A percentile compares a stretch with the other conserved stretches of the same genome.
Evolutionary conservation across 1,139 yeast genomes (phyloP).

Genomic region (Hansenula sp.): DNA sequence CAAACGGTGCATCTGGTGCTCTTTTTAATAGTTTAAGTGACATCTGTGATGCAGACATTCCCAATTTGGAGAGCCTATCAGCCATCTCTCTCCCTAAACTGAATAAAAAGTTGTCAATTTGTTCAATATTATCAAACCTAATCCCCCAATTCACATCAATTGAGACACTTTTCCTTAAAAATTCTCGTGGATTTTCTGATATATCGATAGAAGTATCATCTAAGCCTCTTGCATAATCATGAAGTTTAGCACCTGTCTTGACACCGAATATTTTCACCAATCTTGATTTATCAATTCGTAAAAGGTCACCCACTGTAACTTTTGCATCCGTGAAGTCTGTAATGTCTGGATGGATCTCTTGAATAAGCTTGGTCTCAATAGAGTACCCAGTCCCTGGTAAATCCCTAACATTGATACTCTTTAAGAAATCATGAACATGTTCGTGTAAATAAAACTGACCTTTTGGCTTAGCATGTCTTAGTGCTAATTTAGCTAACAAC

Average conservation of each 20-base stretch:
- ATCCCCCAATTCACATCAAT: slow-evolving; percentile 94
- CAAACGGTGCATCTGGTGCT: slow-evolving; percentile 61
- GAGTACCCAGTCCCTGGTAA: slow-evolving; percentile 87
- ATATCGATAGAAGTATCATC: slow-evolving; percentile 57
- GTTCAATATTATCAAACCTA: slow-evolving; percentile 55
- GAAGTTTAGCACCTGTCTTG: slow-evolving; percentile 65
- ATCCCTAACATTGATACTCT: slow-evolving; percentile 42
- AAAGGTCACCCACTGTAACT: slow-evolving; percentile 30
- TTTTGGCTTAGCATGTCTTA: slow-evolving; percentile 75
- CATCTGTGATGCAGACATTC: slow-evolving; percentile 52
- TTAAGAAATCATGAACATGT: slow-evolving; percentile 35
- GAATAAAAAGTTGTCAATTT: slow-evolving; percentile 61
- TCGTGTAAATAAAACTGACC: slow-evolving; percentile 44
- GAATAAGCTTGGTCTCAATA: slow-evolving; percentile 40
- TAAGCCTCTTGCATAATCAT: slow-evolving; percentile 57
- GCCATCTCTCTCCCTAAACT: slow-evolving; percentile 59
- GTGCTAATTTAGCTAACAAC: slow-evolving; percentile 73
- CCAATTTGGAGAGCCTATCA: slow-evolving; percentile 43
- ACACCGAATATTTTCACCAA: slow-evolving; percentile 55
- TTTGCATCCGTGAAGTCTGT: not conserved
- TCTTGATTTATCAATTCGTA: slow-evolving; percentile 29
- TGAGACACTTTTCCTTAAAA: slow-evolving; percentile 71
- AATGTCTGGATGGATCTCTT: slow-evolving; percentile 13
- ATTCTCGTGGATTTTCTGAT: slow-evolving; percentile 33
- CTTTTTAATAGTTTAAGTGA: slow-evolving; percentile 65